Evolutionary conservation across 352 stramenopile species (phyloP).

Genomic region (Globisporangium ultimum): DNA sequence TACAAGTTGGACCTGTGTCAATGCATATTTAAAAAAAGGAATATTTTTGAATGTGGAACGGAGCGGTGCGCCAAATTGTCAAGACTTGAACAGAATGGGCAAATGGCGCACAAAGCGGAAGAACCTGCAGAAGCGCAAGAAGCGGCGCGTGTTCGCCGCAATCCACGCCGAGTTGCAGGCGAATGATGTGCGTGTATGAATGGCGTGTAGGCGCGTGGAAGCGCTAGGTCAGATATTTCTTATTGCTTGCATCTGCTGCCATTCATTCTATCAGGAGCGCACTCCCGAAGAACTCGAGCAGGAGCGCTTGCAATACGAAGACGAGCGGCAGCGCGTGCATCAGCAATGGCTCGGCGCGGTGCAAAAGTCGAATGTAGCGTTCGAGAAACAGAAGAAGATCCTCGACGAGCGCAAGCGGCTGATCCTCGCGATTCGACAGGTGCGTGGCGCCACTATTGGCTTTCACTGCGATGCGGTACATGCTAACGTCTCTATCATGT

Average conservation of each 20-base stretch:
- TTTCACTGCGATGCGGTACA: too few species aligned
- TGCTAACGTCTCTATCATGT: neutral
- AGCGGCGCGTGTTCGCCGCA: conserved; percentile 57
- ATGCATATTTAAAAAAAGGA: neutral
- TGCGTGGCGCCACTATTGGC: too few species aligned
- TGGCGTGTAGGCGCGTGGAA: too few species aligned
- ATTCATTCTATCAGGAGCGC: too few species aligned
- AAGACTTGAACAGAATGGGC: conserved; percentile 40
- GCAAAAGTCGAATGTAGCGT: conserved; percentile 25
- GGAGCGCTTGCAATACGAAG: conserved; percentile 55
- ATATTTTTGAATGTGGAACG: neutral
- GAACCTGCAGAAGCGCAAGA: conserved; percentile 76
- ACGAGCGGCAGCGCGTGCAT: conserved; percentile 50
- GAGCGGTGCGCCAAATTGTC: neutral
- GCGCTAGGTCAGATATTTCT: neutral
- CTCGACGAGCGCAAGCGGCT: conserved; percentile 46
- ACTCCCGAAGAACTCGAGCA: conserved; percentile 44
- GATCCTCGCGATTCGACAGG: conserved; percentile 56
- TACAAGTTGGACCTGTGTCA: neutral
- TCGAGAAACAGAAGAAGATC: conserved; percentile 47
- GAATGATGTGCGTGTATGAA: conserved; percentile 27
- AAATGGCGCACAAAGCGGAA: conserved; percentile 58
- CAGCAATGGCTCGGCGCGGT: conserved; percentile 51
- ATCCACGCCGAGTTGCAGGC: conserved; percentile 48
- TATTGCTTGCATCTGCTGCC: conserved; percentile 25